Percentiles rank a stretch among this genome's conserved stretches.
Evolutionary conservation across 169 alveolate species (phyloP).

Genomic region (Plasmodium fragile): DNA sequence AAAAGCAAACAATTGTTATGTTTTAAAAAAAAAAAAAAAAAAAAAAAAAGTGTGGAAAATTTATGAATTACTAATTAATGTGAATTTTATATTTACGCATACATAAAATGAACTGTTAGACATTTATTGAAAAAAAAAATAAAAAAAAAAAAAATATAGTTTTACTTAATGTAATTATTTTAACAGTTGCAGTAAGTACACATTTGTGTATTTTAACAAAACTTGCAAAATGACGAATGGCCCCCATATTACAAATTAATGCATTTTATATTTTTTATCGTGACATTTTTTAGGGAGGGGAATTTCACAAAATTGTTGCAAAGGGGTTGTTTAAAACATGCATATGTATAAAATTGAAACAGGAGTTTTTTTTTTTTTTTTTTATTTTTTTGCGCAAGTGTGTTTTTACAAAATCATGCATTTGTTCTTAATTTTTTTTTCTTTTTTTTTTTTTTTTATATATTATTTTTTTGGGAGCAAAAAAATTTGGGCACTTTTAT

Average conservation of each 20-base stretch:
- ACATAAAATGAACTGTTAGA: slow-evolving; percentile 19
- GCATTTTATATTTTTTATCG: not conserved
- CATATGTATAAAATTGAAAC: slow-evolving; percentile 3
- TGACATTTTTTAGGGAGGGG: not conserved
- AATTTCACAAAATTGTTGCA: not conserved
- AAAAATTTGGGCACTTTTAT: not conserved
- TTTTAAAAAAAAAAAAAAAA: slow-evolving; percentile 14
- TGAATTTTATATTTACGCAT: slow-evolving; percentile 2
- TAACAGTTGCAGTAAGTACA: not conserved
- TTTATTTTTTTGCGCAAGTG: not conserved
- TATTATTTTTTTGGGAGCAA: not conserved
- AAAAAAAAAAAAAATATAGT: not conserved
- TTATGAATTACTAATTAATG: slow-evolving; percentile 16
- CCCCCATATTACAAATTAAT: not conserved
- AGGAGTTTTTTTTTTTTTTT: not conserved
- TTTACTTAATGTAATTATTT: not conserved
- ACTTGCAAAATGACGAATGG: not conserved
- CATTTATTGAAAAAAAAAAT: not conserved
- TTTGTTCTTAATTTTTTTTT: not conserved
- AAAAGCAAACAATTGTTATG: not conserved
- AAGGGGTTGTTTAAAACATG: not conserved
- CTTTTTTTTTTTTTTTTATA: not conserved
- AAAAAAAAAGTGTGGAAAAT: slow-evolving; percentile 7
- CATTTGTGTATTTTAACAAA: not conserved
- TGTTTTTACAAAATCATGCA: not conserved